These are phyloP conservation scores for Oropetium thomaeum DNA, from an alignment of 176 grass and related monocot genomes.

Conservation along the genomic window DNA sequence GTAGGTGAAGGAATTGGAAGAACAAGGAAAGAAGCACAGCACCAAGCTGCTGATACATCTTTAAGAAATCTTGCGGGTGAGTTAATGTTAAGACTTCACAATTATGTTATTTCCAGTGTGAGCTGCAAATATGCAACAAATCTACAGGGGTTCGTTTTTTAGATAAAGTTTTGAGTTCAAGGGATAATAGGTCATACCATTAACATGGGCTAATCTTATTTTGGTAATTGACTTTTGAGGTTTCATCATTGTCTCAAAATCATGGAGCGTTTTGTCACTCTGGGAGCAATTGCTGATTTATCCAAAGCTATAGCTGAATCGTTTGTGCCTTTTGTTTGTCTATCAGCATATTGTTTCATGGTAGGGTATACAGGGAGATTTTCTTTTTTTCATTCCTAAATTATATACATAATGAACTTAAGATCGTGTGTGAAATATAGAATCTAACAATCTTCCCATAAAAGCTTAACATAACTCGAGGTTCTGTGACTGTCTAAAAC, in stretches of 20 bases:
- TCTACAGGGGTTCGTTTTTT: slow-evolving; percentile 6
- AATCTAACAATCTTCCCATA: slow-evolving; percentile 9
- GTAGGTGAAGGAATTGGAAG: slow-evolving; percentile 77
- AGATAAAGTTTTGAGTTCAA: not conserved
- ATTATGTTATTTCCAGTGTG: slow-evolving; percentile 2
- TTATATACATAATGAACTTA: not conserved
- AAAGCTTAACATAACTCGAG: not conserved
- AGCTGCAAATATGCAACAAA: slow-evolving; percentile 15
- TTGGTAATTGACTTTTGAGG: slow-evolving; percentile 1
- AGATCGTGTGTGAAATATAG: not conserved
- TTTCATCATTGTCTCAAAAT: not conserved
- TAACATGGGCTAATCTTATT: not conserved
- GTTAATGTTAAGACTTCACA: not conserved
- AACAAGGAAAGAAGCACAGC: slow-evolving; percentile 82
- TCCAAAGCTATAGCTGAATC: not conserved
- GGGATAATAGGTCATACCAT: not conserved
- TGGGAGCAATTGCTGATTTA: not conserved
- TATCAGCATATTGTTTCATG: not conserved
- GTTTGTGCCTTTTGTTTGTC: slow-evolving; percentile 8
- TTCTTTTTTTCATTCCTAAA: not conserved
- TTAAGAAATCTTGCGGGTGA: slow-evolving; percentile 73
- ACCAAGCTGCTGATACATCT: slow-evolving; percentile 63
- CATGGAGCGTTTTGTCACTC: not conserved
- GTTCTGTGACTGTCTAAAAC: not conserved
- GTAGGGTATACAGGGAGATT: not conserved